Conservation (phyloP, 495 filamentous ascomycete genomes). For the Podospora conica region DNA sequence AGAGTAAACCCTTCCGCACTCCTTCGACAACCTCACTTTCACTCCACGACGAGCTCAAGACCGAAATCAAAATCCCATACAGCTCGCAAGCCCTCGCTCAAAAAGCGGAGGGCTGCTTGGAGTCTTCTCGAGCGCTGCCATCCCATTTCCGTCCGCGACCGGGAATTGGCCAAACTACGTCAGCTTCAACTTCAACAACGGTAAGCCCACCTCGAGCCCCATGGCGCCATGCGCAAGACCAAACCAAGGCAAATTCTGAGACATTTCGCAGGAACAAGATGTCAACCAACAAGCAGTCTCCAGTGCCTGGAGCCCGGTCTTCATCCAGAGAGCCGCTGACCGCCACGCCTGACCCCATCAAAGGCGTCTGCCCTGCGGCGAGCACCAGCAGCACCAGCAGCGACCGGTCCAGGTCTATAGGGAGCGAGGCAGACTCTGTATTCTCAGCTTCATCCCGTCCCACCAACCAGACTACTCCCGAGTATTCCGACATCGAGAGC, state of each 20-base stretch:
- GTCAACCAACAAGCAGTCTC: background rate
- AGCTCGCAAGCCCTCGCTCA: background rate
- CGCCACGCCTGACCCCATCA: background rate
- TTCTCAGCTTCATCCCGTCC: background rate
- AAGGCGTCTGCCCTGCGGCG: background rate
- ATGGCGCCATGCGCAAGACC: background rate
- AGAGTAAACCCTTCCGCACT: background rate
- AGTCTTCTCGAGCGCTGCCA: background rate
- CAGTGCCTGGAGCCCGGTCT: background rate
- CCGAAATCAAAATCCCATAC: background rate
- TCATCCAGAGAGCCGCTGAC: background rate
- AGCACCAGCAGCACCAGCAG: background rate
- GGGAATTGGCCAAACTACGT: background rate
- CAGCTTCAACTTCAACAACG: background rate
- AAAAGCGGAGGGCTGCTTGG: background rate
- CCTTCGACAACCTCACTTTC: background rate
- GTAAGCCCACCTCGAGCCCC: background rate
- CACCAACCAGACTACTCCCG: constrained; percentile 3
- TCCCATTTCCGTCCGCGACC: background rate
- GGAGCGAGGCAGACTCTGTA: background rate
- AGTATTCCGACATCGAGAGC: background rate
- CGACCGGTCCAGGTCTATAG: background rate
- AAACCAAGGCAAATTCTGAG: background rate
- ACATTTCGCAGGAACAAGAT: background rate
- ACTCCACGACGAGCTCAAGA: background rate